phyloP scores from a whole-genome alignment of 257 asterid species.

The Nicotiana benthamiana region DNA sequence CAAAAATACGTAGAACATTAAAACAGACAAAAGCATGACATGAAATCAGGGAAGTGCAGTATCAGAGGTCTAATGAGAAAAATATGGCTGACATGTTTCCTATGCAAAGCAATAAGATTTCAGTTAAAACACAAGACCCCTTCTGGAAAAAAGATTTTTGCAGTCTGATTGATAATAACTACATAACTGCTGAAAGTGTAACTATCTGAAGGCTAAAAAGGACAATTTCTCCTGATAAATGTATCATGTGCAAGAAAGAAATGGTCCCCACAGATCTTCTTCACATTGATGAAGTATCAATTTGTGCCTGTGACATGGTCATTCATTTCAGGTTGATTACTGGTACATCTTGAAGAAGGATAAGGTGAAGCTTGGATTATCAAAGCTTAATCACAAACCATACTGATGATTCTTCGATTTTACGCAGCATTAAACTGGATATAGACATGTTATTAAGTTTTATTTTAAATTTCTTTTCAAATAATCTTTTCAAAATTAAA shows the following conservation, averaged over 20 bases:
- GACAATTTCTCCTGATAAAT: neutral
- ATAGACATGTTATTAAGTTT: neutral
- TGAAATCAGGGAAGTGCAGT: neutral
- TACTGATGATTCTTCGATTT: neutral
- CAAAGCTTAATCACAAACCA: neutral
- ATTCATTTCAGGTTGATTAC: neutral
- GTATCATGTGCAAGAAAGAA: neutral
- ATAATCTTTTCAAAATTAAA: neutral
- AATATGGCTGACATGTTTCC: neutral
- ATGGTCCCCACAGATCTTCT: neutral
- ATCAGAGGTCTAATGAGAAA: neutral
- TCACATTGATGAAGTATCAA: neutral
- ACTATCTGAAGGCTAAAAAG: neutral
- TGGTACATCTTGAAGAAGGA: neutral
- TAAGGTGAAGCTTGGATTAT: neutral
- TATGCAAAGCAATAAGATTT: neutral
- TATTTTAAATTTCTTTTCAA: neutral
- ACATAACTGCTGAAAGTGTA: neutral
- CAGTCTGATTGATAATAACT: neutral
- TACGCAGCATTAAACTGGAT: neutral
- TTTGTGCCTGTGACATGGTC: neutral
- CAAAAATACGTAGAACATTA: neutral
- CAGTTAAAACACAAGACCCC: neutral
- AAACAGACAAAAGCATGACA: neutral
- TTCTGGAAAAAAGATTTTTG: neutral